phyloP scores from a whole-genome alignment of 257 asterid species.

The Knoxia roxburghii region DNA sequence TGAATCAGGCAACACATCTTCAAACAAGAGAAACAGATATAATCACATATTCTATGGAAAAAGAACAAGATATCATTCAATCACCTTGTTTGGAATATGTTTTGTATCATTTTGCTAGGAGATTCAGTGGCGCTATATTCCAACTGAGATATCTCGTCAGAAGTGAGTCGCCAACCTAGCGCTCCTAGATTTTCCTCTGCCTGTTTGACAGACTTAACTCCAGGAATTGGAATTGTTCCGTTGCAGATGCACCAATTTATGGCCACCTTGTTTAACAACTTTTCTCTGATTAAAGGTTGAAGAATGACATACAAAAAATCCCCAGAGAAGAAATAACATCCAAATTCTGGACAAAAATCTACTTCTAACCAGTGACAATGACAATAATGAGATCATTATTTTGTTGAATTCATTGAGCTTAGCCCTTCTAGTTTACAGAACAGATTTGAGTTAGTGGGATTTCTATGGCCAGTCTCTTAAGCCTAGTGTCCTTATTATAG shows the following conservation, averaged over 20 bases:
- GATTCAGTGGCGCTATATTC: slow-evolving; percentile 70
- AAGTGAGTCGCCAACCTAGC: slow-evolving; percentile 82
- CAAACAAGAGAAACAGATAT: not conserved
- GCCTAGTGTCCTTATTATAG: not conserved
- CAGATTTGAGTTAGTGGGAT: too few relatives aligned
- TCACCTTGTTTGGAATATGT: slow-evolving; percentile 75
- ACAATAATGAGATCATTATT: not conserved
- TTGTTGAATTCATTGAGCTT: not conserved
- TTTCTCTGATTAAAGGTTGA: not conserved
- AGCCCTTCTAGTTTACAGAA: not conserved
- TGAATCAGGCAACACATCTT: not conserved
- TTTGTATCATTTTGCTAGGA: slow-evolving; percentile 75
- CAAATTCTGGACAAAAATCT: too few relatives aligned
- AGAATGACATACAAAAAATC: not conserved
- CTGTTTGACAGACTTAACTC: slow-evolving; percentile 73
- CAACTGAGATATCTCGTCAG: slow-evolving; percentile 58
- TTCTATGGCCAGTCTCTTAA: too few relatives aligned
- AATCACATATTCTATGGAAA: not conserved
- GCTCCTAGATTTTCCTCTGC: slow-evolving; percentile 82
- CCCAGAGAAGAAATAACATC: not conserved
- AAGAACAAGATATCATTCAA: not conserved
- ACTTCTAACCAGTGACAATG: not conserved
- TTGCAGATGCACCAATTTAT: slow-evolving; percentile 92
- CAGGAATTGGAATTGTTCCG: slow-evolving; percentile 87
- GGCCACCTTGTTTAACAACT: slow-evolving; percentile 54